A percentile compares a stretch with the other conserved stretches of the same genome.
phyloP scores from a whole-genome alignment of 2,329 filamentous ascomycete genomes.

The Talaromyces sp. region DNA sequence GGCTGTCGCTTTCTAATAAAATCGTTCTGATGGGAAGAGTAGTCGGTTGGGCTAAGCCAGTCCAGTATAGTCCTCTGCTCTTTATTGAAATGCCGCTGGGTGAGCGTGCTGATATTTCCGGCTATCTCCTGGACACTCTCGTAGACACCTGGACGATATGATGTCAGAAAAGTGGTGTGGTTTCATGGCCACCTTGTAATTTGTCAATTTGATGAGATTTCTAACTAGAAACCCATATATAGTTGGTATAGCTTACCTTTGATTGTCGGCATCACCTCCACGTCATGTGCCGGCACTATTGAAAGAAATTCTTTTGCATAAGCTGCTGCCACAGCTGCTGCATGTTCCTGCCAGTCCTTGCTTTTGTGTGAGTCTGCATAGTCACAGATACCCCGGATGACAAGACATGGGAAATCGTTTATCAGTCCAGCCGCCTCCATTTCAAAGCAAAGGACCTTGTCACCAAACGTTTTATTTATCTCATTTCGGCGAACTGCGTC shows the following conservation, averaged over 20 bases:
- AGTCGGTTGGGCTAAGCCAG: neutral
- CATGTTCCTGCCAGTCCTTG: constrained; percentile 13
- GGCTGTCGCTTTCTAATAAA: neutral
- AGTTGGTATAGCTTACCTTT: no score
- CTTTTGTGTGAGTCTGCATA: constrained; percentile 15
- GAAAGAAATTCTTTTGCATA: constrained; percentile 10
- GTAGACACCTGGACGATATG: no score
- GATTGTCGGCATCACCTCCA: no score
- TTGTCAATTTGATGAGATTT: no score
- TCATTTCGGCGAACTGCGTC: neutral
- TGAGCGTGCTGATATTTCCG: no score
- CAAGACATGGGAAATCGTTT: constrained; percentile 10
- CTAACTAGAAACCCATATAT: no score
- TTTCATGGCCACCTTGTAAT: no score
- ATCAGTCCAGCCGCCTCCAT: no score
- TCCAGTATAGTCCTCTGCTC: neutral
- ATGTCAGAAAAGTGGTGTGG: no score
- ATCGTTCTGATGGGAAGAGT: constrained; percentile 1
- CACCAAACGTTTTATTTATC: constrained; percentile 1
- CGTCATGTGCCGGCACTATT: neutral
- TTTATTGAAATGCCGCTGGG: no score
- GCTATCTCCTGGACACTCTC: no score
- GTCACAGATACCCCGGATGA: constrained; percentile 14
- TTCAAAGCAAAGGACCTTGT: constrained; percentile 8
- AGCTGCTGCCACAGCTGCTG: constrained; percentile 10